These are phyloP conservation scores for Neofusicoccum laricinum DNA, from an alignment of 2,329 filamentous ascomycete species.

Conservation along the genomic window DNA sequence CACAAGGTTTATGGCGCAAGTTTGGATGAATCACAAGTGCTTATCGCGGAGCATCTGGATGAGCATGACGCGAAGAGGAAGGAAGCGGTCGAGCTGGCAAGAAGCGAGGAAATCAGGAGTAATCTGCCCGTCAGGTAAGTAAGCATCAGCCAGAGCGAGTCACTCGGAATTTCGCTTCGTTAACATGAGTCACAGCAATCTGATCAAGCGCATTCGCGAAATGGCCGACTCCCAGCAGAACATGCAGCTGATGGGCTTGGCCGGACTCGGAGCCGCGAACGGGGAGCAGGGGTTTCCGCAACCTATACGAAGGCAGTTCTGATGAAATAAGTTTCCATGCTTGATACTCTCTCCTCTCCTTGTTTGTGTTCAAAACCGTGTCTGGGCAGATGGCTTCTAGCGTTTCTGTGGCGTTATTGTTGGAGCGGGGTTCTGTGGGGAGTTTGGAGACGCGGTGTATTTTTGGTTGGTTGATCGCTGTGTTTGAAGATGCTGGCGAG, in stretches of 20 bases:
- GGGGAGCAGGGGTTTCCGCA: background rate
- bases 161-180: background rate
- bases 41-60: conserved; percentile 61
- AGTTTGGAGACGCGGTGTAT: too few relatives aligned
- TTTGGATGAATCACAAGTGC: conserved; percentile 51
- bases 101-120: conserved; percentile 48
- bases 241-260: conserved; percentile 7
- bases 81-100: conserved; percentile 51
- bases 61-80: conserved; percentile 58
- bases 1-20: conserved; percentile 64
- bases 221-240: conserved; percentile 33
- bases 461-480: too few relatives aligned
- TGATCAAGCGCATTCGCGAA: conserved; percentile 47
- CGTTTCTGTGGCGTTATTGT: too few relatives aligned
- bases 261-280: background rate
- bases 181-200: conserved; percentile 27
- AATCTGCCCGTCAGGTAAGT: conserved; percentile 41
- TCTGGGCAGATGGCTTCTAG: too few relatives aligned
- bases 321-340: background rate
- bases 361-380: too few relatives aligned
- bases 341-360: too few relatives aligned
- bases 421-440: too few relatives aligned
- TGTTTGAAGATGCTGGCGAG: too few relatives aligned
- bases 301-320: conserved; percentile 1
- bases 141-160: background rate